Conservation (phyloP, 148 eudicot species). For the Cornus florida region DNA sequence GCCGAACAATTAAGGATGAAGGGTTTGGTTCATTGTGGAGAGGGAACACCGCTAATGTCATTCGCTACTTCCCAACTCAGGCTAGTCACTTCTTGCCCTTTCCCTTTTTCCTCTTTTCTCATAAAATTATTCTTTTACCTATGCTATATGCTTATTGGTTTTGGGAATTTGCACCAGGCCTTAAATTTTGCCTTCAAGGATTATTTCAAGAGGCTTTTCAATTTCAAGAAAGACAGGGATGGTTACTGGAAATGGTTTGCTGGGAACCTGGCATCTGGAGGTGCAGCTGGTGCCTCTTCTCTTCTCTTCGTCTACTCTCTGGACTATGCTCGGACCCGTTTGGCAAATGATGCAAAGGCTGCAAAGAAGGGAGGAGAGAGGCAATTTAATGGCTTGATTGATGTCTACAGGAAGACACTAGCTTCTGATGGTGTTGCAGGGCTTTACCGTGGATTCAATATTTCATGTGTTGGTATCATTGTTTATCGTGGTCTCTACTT, state of each 20-base stretch:
- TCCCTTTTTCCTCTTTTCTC: neutral
- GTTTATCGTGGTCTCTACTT: slow-evolving; percentile 39
- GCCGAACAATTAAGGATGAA: slow-evolving; percentile 33
- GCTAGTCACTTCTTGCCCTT: slow-evolving; percentile 12
- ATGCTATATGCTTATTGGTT: neutral
- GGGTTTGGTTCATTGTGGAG: slow-evolving; percentile 29
- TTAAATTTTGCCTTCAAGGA: slow-evolving; percentile 40
- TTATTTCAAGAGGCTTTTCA: slow-evolving; percentile 36
- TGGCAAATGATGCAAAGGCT: slow-evolving; percentile 33
- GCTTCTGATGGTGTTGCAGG: slow-evolving; percentile 35
- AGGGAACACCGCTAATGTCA: slow-evolving; percentile 40
- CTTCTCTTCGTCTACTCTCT: slow-evolving; percentile 31
- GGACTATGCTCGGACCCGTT: slow-evolving; percentile 38
- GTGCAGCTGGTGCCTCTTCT: slow-evolving; percentile 42
- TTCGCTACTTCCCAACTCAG: slow-evolving; percentile 42
- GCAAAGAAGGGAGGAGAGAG: slow-evolving; percentile 36
- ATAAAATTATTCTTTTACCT: neutral
- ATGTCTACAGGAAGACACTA: slow-evolving; percentile 32
- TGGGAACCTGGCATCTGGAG: slow-evolving; percentile 35
- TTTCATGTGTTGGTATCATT: slow-evolving; percentile 36
- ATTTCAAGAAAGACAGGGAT: slow-evolving; percentile 37
- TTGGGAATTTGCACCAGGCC: slow-evolving; percentile 18
- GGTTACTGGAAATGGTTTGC: slow-evolving; percentile 46
- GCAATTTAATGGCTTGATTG: slow-evolving; percentile 30
- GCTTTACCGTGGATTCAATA: slow-evolving; percentile 35